Percentiles rank a stretch among this genome's conserved stretches.
Evolutionary conservation across 805 yeast genomes (phyloP).

Genomic region (Candida morakotiae): DNA sequence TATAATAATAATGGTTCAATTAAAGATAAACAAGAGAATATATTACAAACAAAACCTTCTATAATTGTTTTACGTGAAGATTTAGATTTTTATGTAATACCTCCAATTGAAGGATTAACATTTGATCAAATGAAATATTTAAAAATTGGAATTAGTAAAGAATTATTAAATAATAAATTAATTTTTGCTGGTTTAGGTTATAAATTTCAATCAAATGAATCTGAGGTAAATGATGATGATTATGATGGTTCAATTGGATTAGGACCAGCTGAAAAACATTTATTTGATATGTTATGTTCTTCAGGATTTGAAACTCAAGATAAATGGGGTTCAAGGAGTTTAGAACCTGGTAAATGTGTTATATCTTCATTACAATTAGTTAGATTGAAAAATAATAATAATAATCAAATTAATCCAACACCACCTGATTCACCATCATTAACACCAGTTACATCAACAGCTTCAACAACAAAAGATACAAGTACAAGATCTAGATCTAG

Average conservation of each 20-base stretch:
- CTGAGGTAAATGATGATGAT: conserved; percentile 20
- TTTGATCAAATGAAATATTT: conserved; percentile 60
- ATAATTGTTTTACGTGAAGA: conserved; percentile 92
- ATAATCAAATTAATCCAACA: conserved; percentile 13
- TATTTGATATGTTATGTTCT: conserved; percentile 89
- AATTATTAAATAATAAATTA: conserved; percentile 49
- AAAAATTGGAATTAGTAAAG: conserved; percentile 70
- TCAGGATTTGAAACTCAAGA: conserved; percentile 72
- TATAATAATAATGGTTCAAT: conserved; percentile 7
- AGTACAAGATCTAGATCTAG: conserved; percentile 32
- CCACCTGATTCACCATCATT: conserved; percentile 43
- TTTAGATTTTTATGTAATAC: conserved; percentile 87
- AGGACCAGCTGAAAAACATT: conserved; percentile 91
- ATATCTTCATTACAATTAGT: conserved; percentile 77
- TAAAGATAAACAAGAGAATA: conserved; percentile 30
- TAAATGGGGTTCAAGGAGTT: conserved; percentile 84
- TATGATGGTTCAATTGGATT: conserved; percentile 34
- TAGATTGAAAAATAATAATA: conserved; percentile 41
- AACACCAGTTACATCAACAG: conserved; percentile 41
- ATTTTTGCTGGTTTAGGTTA: conserved; percentile 82
- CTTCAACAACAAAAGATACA: conserved; percentile 13
- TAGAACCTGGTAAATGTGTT: conserved; percentile 86
- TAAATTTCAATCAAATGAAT: conserved; percentile 19
- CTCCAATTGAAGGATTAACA: conserved; percentile 57
- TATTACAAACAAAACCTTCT: conserved; percentile 78